Conservation (phyloP, 2,329 filamentous ascomycete species). For the Pseudocercospora eumusae region DNA sequence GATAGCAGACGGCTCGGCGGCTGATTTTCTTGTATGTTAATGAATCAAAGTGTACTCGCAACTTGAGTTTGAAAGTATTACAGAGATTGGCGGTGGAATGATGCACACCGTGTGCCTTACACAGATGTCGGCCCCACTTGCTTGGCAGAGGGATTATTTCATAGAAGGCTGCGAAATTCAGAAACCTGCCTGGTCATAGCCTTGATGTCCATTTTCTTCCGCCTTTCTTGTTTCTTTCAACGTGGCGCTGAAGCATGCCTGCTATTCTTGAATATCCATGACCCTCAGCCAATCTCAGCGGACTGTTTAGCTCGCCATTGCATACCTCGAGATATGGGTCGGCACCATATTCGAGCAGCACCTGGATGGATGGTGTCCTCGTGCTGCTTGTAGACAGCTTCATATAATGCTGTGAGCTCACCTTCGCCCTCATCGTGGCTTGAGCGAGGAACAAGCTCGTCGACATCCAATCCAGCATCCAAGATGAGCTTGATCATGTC, state of each 20-base stretch:
- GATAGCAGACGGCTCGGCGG: background rate
- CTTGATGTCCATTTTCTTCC: background rate
- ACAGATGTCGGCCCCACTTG: background rate
- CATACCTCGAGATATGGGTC: conserved; percentile 20
- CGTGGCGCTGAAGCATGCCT: conserved; percentile 7
- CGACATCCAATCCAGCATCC: conserved; percentile 18
- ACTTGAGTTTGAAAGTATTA: background rate
- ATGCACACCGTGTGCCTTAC: background rate
- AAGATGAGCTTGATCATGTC: conserved; percentile 21
- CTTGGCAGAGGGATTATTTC: background rate
- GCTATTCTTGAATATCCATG: conserved; percentile 16
- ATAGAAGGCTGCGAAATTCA: background rate
- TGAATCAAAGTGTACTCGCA: background rate
- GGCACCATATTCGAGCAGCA: conserved; percentile 20
- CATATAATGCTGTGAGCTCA: conserved; percentile 22
- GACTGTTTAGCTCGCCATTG: conserved; percentile 16
- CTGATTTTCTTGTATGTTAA: background rate
- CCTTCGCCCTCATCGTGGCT: conserved; percentile 19
- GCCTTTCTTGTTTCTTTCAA: background rate
- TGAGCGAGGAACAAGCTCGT: conserved; percentile 19
- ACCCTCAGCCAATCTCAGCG: conserved; percentile 21
- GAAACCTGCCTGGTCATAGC: background rate
- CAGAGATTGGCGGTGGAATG: background rate
- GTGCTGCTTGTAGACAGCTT: conserved; percentile 25
- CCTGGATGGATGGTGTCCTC: conserved; percentile 17